Evolutionary conservation across 148 eudicot species (phyloP), one percentile per base, ranked within the genome.

Genomic region (Rhododendron williamsianum): DNA sequence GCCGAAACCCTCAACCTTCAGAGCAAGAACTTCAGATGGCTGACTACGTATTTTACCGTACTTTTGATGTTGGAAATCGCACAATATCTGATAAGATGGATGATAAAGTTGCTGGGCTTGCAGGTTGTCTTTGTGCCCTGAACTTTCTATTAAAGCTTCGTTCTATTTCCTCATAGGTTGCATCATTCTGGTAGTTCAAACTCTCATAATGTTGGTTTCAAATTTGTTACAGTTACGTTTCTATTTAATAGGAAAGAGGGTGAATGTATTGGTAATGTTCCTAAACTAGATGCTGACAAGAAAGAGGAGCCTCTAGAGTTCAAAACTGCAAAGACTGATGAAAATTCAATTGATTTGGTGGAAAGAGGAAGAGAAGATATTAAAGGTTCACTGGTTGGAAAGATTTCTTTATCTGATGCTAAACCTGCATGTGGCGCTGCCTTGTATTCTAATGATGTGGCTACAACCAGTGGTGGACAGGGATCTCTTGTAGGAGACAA

Each of bases 1-100:
- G 63, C 72, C 90, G 94, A 87, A 95, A 95, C 80, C 90, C 89
- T 56, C 93, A 90, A 87, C 98, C 97, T 78, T 90, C 94, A n/a
- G 84, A 2, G 18, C 87, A 91, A 84, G 94, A 95, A 84, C 78
- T 93, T 83, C 74, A 89, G 83, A 72, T 80, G 91, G 94, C 95
- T 13, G 91, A 95, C 76, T 86, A 86, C 86, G 76, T 95, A 78
- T 95, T 95, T 88, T 93, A 90, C 86, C 97, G 98, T 79, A 92
- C 95, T 81, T 95, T 94, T 89, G 92, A 93, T 90, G 95, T 94
- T 76, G 89, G 84, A n/a, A 86, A 85, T n/a, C 83, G 67, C 72
- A 86, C 88, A 65, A 86, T 95, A 88, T 91, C 92, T 16, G 97
- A 94, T 80, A 88, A 86, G 84, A 87, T 93, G 85, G 94, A 88